Evolutionary conservation across 148 eudicot species (phyloP).

Genomic region (Fagopyrum tataricum): DNA sequence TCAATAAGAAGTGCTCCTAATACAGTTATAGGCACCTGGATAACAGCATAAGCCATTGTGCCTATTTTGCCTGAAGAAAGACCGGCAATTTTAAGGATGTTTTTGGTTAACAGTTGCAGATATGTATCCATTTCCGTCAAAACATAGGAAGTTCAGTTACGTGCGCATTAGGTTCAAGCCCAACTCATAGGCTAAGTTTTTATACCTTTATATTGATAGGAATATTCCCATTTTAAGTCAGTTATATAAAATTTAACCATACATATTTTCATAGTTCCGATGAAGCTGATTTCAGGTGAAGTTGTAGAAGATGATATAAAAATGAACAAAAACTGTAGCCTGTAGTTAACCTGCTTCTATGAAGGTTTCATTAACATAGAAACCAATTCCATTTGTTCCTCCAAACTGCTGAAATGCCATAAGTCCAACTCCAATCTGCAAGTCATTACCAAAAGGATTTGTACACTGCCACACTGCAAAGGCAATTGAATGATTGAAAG

Average conservation of each 20-base stretch:
- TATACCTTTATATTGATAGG: too few species aligned
- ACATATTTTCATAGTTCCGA: too few species aligned
- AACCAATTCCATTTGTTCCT: conserved; percentile 74
- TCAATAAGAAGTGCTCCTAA: conserved; percentile 64
- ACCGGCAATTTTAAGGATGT: conserved; percentile 28
- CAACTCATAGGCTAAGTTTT: too few species aligned
- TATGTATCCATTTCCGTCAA: too few species aligned
- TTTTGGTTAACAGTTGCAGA: too few species aligned
- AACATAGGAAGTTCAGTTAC: too few species aligned
- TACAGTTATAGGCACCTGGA: conserved; percentile 58
- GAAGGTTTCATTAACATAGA: conserved; percentile 65
- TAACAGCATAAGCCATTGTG: conserved; percentile 49
- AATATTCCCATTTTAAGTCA: too few species aligned
- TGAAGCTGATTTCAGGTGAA: too few species aligned
- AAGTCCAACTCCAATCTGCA: conserved; percentile 74
- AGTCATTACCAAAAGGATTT: conserved; percentile 6
- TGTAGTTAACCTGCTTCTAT: conserved; percentile 43
- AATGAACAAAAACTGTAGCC: neutral
- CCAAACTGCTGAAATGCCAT: conserved; percentile 84
- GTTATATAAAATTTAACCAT: too few species aligned
- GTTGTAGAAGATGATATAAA: neutral
- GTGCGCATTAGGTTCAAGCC: too few species aligned
- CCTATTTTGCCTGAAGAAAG: conserved; percentile 55
- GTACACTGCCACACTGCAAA: neutral
- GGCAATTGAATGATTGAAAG: neutral